Evolutionary conservation across 1,284 basidiomycete species (phyloP).

Genomic region (Anthracocystis panici-leucophaei): DNA sequence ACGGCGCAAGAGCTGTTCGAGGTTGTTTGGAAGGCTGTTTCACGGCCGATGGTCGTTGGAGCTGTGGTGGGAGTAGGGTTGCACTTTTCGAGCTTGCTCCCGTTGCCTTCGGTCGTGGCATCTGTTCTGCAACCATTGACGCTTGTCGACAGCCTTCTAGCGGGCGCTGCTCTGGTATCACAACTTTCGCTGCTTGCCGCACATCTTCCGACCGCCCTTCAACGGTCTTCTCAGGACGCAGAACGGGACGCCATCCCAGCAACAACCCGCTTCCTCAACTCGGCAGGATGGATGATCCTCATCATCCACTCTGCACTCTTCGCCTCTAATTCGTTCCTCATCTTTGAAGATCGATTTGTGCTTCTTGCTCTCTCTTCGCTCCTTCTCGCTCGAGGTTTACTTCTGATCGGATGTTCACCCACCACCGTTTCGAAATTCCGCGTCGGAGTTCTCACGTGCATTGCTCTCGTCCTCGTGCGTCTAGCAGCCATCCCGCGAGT

Average conservation of each 20-base stretch:
- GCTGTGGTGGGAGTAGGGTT: background rate
- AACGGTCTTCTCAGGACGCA: background rate
- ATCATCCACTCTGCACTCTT: conserved; percentile 55
- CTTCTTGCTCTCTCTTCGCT: conserved; percentile 71
- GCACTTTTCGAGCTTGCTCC: background rate
- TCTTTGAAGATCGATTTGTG: conserved; percentile 91
- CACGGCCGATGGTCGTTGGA: conserved; percentile 12
- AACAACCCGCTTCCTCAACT: conserved; percentile 19
- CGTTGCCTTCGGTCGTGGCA: background rate
- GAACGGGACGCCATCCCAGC: conserved; percentile 2
- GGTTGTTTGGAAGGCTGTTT: conserved; percentile 5
- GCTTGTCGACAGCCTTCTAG: conserved; percentile 32
- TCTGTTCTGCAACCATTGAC: conserved; percentile 9
- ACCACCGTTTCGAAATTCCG: conserved; percentile 78
- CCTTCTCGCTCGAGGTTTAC: conserved; percentile 25
- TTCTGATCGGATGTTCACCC: conserved; percentile 27
- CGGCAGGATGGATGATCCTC: conserved; percentile 27
- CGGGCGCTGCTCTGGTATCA: conserved; percentile 13
- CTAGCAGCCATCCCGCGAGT: conserved; percentile 82
- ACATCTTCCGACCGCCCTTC: background rate
- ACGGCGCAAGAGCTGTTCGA: conserved; percentile 24
- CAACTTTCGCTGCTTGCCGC: conserved; percentile 19
- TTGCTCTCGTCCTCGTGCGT: conserved; percentile 80
- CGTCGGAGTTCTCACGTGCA: conserved; percentile 78
- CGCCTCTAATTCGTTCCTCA: conserved; percentile 83